Percentiles rank a stretch among this genome's conserved stretches.
Evolutionary conservation across 2,329 filamentous ascomycete species (phyloP).

Genomic region (Penicillium capsulatum): DNA sequence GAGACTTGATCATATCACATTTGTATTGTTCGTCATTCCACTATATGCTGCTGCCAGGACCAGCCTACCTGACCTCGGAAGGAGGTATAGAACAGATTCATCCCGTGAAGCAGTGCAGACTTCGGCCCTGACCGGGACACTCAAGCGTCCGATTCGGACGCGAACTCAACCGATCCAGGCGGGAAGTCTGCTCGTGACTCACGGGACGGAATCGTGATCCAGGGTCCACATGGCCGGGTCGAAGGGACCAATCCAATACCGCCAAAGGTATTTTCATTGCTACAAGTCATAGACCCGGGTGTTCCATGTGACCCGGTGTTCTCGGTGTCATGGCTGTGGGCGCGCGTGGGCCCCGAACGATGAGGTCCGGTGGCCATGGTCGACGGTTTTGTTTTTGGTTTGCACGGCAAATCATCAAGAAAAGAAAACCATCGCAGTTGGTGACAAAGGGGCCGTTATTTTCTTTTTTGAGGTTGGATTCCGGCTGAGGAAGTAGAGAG

Average conservation of each 20-base stretch:
- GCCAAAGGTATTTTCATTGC: constrained; percentile 37
- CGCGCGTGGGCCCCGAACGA: constrained; percentile 13
- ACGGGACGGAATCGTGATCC: constrained; percentile 24
- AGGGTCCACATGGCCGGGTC: constrained; percentile 32
- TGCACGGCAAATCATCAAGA: constrained; percentile 11
- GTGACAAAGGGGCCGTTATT: constrained; percentile 11
- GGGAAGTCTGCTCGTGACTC: constrained; percentile 14
- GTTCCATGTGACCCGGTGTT: constrained; percentile 30
- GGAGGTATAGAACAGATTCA: not conserved
- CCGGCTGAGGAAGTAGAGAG: constrained; percentile 8
- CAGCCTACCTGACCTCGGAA: constrained; percentile 3
- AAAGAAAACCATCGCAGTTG: constrained; percentile 19
- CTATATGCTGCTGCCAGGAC: constrained; percentile 4
- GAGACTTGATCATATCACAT: no score
- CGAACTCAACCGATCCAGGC: constrained; percentile 35
- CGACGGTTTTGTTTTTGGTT: constrained; percentile 16
- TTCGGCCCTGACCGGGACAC: constrained; percentile 26
- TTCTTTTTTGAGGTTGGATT: constrained; percentile 12
- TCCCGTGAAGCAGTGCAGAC: not conserved
- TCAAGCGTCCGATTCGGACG: constrained; percentile 36
- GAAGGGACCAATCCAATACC: constrained; percentile 40
- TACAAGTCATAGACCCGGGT: constrained; percentile 39
- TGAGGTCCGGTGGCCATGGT: constrained; percentile 10
- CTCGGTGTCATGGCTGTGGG: constrained; percentile 14
- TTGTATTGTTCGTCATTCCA: constrained; percentile 5